Conservation (phyloP, 2,329 filamentous ascomycete species). For the Lasiodiplodia theobromae region DNA sequence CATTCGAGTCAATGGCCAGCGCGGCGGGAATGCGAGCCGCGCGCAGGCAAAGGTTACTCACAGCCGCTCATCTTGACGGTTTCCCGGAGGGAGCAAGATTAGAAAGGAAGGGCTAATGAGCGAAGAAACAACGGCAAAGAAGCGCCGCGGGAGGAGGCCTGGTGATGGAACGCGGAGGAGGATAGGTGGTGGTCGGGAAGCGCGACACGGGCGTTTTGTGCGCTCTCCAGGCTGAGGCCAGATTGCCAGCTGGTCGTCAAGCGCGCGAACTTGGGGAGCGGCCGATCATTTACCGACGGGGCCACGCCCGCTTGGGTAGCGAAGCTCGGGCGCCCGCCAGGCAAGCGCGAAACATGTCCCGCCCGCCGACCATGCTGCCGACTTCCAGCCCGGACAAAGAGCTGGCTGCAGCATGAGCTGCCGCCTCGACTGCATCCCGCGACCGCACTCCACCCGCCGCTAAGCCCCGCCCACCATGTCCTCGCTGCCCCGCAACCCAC, state of each 20-base stretch:
- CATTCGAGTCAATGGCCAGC: constrained; percentile 28
- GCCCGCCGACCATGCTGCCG: constrained; percentile 1
- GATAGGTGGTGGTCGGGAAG: constrained; percentile 24
- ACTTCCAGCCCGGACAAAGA: constrained; percentile 19
- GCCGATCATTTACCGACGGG: constrained; percentile 26
- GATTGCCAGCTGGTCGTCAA: constrained; percentile 28
- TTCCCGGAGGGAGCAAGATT: constrained; percentile 41
- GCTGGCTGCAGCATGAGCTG: constrained; percentile 29
- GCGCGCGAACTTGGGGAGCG: constrained; percentile 9
- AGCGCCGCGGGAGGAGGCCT: constrained; percentile 8
- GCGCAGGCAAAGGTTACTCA: constrained; percentile 51
- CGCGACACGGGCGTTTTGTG: constrained; percentile 30
- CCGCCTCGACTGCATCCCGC: constrained; percentile 13
- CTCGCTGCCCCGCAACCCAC: constrained; percentile 42
- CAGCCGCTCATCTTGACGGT: constrained; percentile 65
- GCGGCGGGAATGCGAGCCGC: constrained; percentile 10
- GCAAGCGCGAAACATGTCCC: constrained; percentile 26
- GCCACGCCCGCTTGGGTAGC: constrained; percentile 11
- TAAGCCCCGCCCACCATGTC: constrained; percentile 41
- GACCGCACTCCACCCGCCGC: not conserved
- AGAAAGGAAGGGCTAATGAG: constrained; percentile 24
- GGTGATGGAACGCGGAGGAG: constrained; percentile 27
- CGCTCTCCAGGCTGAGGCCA: constrained; percentile 28
- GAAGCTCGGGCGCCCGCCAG: constrained; percentile 11
- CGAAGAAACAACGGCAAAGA: constrained; percentile 18